Base-by-base conservation (phyloP, 306 rosid species). In the Cicer chorassanicum region DNA sequence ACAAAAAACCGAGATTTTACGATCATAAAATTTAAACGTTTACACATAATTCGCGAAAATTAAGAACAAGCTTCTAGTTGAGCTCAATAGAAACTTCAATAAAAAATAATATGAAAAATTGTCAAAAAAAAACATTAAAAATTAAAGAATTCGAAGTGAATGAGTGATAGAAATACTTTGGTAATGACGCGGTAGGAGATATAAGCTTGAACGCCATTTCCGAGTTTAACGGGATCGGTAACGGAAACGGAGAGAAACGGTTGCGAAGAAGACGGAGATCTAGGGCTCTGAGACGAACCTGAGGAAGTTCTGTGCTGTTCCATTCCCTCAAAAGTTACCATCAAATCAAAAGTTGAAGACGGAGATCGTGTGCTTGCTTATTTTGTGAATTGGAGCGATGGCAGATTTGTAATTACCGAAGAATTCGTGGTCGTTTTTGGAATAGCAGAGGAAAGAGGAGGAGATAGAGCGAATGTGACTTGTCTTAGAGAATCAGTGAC, bases 191-290 rank as follows among this genome's bases (percentile, higher is more conserved):
- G 93, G 77, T 94, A 94, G 24, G 98, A 94, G 83, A 94, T 87
- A 74, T 91, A 94, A 43, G 98, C 88, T 80, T 94, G 98, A 77
- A 94, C 97, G 83, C 98, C 98, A 90, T 92, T 94, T 81, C 99
- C 97, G 75, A 94, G 90, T 83, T 94, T 94, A 72, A 94, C 97
- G 48, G 97, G 97, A 88, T 94, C 99, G 41, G 93, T 86, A 34
- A 94, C 95, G 8, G 89, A 90, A 65, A 94, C 99, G 7, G 91
- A 90, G 14, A 94, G 93, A 76, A 78, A 85, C 5, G 93, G 97
- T 82, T 84, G 93, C 42, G 97, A 88, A 2, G 97, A 87, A 4
- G 89, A 85, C 62, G 92, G 96, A 76, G 97, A 94, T 92, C 99
- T 94, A 85, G 97, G 97, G 90, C 97, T 94, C 78, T 73, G 93